A percentile compares a stretch with the other conserved stretches of the same genome.
Evolutionary conservation across 192 early-diverging fungal species (phyloP).

Genomic region (Coemansia aciculifera): DNA sequence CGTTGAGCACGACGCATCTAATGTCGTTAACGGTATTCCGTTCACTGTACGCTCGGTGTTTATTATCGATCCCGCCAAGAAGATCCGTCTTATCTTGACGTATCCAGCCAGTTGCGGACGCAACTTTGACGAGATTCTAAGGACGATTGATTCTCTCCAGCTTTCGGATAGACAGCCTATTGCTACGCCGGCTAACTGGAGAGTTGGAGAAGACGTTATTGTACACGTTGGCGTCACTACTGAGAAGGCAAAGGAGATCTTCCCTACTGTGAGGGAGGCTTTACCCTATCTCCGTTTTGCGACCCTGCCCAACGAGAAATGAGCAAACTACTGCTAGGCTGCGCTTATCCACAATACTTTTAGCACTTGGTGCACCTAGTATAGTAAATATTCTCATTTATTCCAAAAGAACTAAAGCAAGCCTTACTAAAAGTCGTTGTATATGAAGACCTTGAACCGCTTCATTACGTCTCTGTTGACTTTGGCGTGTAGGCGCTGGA

Average conservation of each 20-base stretch:
- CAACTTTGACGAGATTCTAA: constrained; percentile 97
- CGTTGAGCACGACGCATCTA: constrained; percentile 83
- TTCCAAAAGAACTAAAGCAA: background rate
- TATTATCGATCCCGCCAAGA: constrained; percentile 90
- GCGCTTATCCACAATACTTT: too few species aligned
- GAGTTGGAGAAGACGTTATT: constrained; percentile 83
- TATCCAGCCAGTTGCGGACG: constrained; percentile 92
- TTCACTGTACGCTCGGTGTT: constrained; percentile 96
- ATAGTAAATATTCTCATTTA: background rate
- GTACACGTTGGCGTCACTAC: constrained; percentile 81
- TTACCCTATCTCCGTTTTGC: constrained; percentile 83
- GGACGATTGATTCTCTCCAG: constrained; percentile 91
- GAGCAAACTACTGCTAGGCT: background rate
- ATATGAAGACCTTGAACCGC: background rate
- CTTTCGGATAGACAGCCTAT: constrained; percentile 84
- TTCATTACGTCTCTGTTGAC: background rate
- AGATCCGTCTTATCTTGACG: constrained; percentile 83
- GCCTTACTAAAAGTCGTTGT: background rate
- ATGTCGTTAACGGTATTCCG: constrained; percentile 85
- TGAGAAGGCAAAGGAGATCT: constrained; percentile 80
- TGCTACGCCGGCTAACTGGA: constrained; percentile 96
- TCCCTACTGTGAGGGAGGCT: constrained; percentile 78
- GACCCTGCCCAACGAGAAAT: constrained; percentile 27
- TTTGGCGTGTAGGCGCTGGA: background rate
- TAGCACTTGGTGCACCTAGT: background rate